Conservation (phyloP, 75 land plant species). For the Ceratopteris richardii region DNA sequence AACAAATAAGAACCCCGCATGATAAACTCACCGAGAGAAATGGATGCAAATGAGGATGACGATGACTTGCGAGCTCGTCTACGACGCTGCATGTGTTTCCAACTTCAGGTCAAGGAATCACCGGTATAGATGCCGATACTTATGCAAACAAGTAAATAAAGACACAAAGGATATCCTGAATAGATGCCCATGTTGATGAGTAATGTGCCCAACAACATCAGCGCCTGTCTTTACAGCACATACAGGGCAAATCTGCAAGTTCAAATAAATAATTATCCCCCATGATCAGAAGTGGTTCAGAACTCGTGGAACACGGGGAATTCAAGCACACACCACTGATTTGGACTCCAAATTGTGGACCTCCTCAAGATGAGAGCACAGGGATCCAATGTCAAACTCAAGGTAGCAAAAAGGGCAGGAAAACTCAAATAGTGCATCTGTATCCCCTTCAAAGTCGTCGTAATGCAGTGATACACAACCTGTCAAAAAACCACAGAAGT, state of each 20-base stretch:
- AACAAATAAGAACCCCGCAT: not conserved
- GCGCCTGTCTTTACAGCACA: constrained; percentile 52
- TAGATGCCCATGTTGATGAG: constrained; percentile 59
- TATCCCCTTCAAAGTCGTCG: constrained; percentile 50
- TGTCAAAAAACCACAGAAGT: constrained; percentile 9
- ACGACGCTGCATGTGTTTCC: not conserved
- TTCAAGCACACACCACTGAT: constrained; percentile 37
- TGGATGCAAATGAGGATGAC: not conserved
- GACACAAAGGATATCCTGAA: constrained; percentile 76
- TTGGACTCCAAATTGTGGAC: constrained; percentile 57
- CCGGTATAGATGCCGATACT: not conserved
- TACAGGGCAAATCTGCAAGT: constrained; percentile 71
- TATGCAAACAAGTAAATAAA: not conserved
- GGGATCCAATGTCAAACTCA: constrained; percentile 46
- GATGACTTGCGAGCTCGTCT: constrained; percentile 1
- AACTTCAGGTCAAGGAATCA: not conserved
- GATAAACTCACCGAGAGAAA: not conserved
- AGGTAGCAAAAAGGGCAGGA: constrained; percentile 65
- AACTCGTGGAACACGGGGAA: not conserved
- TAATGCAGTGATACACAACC: constrained; percentile 24
- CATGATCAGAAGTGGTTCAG: not conserved
- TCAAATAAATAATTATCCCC: not conserved
- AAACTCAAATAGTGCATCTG: constrained; percentile 48
- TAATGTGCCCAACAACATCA: constrained; percentile 69
- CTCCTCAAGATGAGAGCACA: constrained; percentile 70